These are phyloP conservation scores for Exophiala mesophila DNA, from an alignment of 2,329 filamentous ascomycete species.

Conservation along the genomic window DNA sequence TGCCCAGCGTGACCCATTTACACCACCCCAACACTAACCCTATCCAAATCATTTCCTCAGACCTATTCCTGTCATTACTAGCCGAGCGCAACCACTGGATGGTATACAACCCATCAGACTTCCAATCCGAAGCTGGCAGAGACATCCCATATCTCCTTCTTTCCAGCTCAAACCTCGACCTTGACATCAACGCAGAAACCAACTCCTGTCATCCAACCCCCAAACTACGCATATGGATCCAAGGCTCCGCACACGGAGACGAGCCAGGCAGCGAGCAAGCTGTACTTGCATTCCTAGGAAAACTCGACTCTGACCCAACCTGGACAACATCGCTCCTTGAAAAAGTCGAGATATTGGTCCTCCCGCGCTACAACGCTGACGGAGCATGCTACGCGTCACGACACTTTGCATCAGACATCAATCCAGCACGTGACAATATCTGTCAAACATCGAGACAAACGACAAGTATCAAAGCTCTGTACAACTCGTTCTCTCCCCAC, in stretches of 20 bases:
- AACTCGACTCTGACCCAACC: conserved; percentile 6
- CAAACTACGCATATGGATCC: conserved; percentile 12
- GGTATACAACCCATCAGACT: conserved; percentile 3
- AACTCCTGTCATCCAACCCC: background rate
- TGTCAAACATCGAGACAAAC: conserved; percentile 6
- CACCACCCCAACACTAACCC: too few species aligned
- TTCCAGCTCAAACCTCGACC: background rate
- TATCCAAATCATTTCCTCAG: too few species aligned
- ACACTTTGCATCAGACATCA: conserved; percentile 8
- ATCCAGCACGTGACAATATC: conserved; percentile 11
- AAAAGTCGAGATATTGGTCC: conserved; percentile 10
- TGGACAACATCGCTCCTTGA: conserved; percentile 1
- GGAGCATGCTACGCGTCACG: conserved; percentile 10
- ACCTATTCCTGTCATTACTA: background rate
- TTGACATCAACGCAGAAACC: background rate
- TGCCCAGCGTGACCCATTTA: too few species aligned
- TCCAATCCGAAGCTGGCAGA: conserved; percentile 9
- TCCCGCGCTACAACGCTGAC: conserved; percentile 12
- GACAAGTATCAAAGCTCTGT: conserved; percentile 10
- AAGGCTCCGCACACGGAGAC: conserved; percentile 10
- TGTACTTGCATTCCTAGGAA: conserved; percentile 10
- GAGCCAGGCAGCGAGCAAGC: conserved; percentile 11
- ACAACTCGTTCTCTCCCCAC: conserved; percentile 9
- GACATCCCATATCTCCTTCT: conserved; percentile 9
- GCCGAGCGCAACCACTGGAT: conserved; percentile 8